Conservation (phyloP, 78 protist species). For the Dictyostelium capitatum region DNA sequence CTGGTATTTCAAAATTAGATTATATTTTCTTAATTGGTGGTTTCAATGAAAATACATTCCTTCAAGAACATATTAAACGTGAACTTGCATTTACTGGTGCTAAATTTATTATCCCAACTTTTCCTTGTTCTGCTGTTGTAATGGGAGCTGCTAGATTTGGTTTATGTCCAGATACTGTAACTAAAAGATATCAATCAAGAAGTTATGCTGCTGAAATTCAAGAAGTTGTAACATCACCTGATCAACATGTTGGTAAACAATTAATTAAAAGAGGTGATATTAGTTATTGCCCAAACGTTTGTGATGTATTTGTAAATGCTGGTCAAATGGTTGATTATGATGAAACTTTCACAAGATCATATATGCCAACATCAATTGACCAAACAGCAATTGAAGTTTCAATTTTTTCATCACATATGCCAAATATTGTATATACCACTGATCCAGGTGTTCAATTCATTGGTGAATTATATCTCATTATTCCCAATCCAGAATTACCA, state of each 20-base stretch:
- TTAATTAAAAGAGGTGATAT: background rate
- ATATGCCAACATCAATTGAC: background rate
- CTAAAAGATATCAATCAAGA: background rate
- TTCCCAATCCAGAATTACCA: background rate
- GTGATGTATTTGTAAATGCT: background rate
- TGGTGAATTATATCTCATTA: background rate
- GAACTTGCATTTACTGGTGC: background rate
- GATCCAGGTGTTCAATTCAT: background rate
- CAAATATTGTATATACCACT: background rate
- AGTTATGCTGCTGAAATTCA: background rate
- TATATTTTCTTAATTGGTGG: conserved; percentile 5
- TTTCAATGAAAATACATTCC: background rate
- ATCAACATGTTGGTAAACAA: background rate
- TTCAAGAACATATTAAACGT: background rate
- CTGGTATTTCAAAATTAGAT: background rate
- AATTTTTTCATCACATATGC: background rate
- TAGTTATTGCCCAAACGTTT: background rate
- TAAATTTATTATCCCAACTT: background rate
- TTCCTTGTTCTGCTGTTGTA: background rate
- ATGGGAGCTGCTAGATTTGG: background rate
- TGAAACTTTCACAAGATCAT: background rate
- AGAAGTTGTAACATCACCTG: background rate
- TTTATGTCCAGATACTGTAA: background rate
- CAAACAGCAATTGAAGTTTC: background rate
- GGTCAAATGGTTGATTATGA: background rate